Conservation (phyloP, 2,329 filamentous ascomycete species). For the Hymenoscyphus albidus region DNA sequence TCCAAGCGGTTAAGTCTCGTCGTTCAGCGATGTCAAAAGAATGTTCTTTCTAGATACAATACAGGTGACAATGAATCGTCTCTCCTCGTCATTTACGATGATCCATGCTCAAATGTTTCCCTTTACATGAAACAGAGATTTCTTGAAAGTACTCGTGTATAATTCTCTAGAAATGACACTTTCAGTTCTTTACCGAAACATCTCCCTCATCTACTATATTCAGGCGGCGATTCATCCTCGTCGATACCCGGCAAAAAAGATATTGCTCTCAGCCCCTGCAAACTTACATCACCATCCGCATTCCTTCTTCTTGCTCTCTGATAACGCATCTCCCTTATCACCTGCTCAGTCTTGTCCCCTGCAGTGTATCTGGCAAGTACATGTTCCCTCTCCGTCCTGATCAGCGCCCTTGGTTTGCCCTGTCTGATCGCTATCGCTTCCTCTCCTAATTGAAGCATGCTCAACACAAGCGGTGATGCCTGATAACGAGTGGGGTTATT, state of each 20-base stretch:
- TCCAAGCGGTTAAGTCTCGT: too few species aligned
- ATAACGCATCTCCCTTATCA: neutral
- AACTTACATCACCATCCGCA: neutral
- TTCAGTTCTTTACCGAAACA: neutral
- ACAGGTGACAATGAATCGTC: too few species aligned
- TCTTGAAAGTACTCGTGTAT: too few species aligned
- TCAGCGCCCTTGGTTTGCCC: neutral
- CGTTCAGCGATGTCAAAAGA: too few species aligned
- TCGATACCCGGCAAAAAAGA: neutral
- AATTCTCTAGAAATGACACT: too few species aligned
- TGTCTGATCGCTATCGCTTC: neutral
- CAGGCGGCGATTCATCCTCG: neutral
- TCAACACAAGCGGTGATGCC: neutral
- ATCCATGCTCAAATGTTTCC: too few species aligned
- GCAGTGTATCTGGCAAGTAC: neutral
- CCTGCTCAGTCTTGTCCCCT: neutral
- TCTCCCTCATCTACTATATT: neutral
- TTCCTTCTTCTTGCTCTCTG: neutral
- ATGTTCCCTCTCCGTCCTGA: neutral
- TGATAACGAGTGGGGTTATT: neutral
- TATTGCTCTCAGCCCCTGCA: neutral
- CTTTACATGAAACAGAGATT: too few species aligned
- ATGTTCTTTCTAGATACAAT: too few species aligned
- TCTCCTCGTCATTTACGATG: too few species aligned
- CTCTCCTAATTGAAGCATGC: neutral